Evolutionary conservation across 345 rosid species (phyloP), one percentile per base, ranked within the genome.

Genomic region (Gossypium thurberi): DNA sequence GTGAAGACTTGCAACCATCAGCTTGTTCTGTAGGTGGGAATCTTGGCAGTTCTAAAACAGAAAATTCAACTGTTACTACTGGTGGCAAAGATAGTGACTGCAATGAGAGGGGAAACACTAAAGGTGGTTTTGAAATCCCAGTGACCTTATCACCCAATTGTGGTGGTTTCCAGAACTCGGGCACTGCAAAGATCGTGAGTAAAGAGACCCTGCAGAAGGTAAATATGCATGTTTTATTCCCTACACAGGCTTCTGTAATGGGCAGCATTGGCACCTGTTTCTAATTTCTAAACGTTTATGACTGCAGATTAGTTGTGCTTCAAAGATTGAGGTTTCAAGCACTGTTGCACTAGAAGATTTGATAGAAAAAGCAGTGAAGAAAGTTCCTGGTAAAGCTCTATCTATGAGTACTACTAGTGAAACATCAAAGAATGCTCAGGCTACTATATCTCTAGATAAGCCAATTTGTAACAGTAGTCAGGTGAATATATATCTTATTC

Each of bases 201-300:
- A 53, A 47, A 46, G 76, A 74, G 76, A 61, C 77, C 43, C 75
- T 78, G 63, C 78, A 70, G 61, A 78, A 80, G 87, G 94, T 93
- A 79, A 79, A 79, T 77, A 26, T 78, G 43, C 72, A 57, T 71
- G 73, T 76, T 73, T 71, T 52, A 5, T 59, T 37, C 47, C 40
- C 9, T 50, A 21, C n/a, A 6, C 42, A 50, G 56, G 20, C 44
- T 42, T 65, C 53, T 65, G 8, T 18, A 14, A 25, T 33, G 40
- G 47, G 64, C 72, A 18, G 50, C 58, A 69, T 64, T 48, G 61
- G 6, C 56, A 20, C 21, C 6, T 68, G 52, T 56, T 77, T 61
- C 77, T 85, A 65, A 80, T 47, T 10, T 73, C 63, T 6, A 46
- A 11, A 72, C 74, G 14, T 66, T 72, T 72, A 28, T 74, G 28